Evolutionary conservation across 495 filamentous ascomycete species (phyloP).

Genomic region (Xylaria bambusicola): DNA sequence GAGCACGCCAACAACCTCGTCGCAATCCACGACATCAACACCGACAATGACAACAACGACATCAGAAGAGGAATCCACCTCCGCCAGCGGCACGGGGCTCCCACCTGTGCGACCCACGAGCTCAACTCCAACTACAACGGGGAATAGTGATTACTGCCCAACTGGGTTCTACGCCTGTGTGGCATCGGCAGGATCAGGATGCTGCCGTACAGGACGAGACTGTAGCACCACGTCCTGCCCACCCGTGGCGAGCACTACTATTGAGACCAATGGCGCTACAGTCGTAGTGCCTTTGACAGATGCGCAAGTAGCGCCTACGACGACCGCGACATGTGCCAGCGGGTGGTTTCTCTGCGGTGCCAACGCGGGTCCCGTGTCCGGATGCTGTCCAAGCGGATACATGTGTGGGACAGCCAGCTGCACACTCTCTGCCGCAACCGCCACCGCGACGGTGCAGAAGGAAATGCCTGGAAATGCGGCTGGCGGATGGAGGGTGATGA

Average conservation of each 20-base stretch:
- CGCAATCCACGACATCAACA: slow-evolving; percentile 24
- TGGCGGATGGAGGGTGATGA: neutral
- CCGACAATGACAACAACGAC: slow-evolving; percentile 35
- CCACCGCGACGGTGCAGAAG: slow-evolving; percentile 62
- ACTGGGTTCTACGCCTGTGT: slow-evolving; percentile 60
- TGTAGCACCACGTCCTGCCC: slow-evolving; percentile 65
- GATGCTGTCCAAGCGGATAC: slow-evolving; percentile 80
- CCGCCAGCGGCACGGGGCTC: slow-evolving; percentile 30
- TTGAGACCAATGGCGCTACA: slow-evolving; percentile 66
- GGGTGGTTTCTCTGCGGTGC: slow-evolving; percentile 75
- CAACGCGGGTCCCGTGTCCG: slow-evolving; percentile 57
- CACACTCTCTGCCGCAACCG: slow-evolving; percentile 46
- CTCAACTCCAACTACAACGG: slow-evolving; percentile 21
- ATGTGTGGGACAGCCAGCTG: slow-evolving; percentile 72
- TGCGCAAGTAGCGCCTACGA: slow-evolving; percentile 31
- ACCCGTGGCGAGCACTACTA: slow-evolving; percentile 56
- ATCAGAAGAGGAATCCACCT: slow-evolving; percentile 43
- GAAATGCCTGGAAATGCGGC: slow-evolving; percentile 38
- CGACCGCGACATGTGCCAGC: slow-evolving; percentile 59
- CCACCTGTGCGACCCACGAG: slow-evolving; percentile 44
- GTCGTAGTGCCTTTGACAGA: slow-evolving; percentile 62
- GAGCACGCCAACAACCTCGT: slow-evolving; percentile 30
- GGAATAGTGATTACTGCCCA: slow-evolving; percentile 49
- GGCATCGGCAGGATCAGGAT: slow-evolving; percentile 54
- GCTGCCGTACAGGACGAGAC: slow-evolving; percentile 75